These are phyloP conservation scores for Boeremia lycopersici DNA, from an alignment of 2,329 filamentous ascomycete genomes.

Conservation along the genomic window DNA sequence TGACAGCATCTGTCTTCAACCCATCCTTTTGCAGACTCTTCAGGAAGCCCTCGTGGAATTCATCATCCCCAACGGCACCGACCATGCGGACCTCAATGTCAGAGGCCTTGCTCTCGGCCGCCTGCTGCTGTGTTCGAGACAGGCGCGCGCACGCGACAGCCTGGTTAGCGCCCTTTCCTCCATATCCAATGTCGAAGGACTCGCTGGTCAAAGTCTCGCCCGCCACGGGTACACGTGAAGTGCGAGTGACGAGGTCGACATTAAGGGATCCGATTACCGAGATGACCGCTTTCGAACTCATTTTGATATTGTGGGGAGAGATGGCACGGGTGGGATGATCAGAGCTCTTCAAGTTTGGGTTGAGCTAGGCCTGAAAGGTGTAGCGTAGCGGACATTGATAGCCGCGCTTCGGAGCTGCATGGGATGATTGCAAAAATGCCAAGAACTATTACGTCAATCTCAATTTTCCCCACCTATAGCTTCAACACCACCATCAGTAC, in stretches of 20 bases:
- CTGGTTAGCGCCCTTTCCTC: slow-evolving; percentile 96
- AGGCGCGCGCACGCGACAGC: slow-evolving; percentile 86
- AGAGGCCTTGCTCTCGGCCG: slow-evolving; percentile 23
- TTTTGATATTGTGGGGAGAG: slow-evolving; percentile 14
- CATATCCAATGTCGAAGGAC: slow-evolving; percentile 79
- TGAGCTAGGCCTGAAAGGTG: neutral
- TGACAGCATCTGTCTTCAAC: slow-evolving; percentile 49
- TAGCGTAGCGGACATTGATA: slow-evolving; percentile 7
- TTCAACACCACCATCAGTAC: no score
- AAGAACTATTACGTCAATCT: no score
- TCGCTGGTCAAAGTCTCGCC: slow-evolving; percentile 87
- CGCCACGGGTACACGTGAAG: slow-evolving; percentile 78
- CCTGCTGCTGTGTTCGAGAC: slow-evolving; percentile 60
- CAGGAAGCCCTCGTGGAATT: slow-evolving; percentile 49
- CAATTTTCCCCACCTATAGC: no score
- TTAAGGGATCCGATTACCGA: slow-evolving; percentile 92
- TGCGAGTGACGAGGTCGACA: slow-evolving; percentile 88
- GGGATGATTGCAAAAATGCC: no score
- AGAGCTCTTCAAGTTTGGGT: slow-evolving; percentile 3
- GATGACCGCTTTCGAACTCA: slow-evolving; percentile 60
- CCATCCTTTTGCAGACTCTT: slow-evolving; percentile 53
- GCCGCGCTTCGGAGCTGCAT: neutral
- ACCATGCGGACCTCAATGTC: slow-evolving; percentile 56
- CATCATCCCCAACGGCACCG: slow-evolving; percentile 56
- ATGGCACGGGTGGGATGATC: slow-evolving; percentile 10